Evolutionary conservation across 73 alveolate genomes (phyloP).

Genomic region (Effrenium voratum): DNA sequence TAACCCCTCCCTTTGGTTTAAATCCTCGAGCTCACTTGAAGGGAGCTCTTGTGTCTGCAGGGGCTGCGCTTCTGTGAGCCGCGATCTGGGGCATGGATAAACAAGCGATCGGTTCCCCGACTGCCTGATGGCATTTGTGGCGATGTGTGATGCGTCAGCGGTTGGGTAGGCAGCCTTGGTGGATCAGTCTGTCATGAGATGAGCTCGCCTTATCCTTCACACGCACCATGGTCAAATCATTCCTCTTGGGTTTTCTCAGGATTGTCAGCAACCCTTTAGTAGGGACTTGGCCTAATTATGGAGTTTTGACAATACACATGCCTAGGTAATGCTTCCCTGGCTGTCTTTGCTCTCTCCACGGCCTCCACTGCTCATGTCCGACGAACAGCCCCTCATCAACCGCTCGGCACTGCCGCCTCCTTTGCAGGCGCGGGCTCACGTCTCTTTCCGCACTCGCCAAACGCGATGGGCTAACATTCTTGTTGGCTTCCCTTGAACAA

Average conservation of each 20-base stretch:
- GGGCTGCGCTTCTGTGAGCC: no score
- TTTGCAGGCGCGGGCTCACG: background rate
- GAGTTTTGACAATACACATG: background rate
- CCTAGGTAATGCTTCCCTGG: slow-evolving; percentile 20
- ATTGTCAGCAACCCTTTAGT: background rate
- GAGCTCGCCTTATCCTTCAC: background rate
- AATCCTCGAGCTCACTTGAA: no score
- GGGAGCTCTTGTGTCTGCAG: no score
- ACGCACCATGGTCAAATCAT: background rate
- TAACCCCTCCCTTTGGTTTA: no score
- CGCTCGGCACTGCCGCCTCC: background rate
- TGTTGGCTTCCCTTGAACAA: background rate
- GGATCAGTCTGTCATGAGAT: background rate
- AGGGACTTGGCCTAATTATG: background rate
- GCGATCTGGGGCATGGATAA: no score
- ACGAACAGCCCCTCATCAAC: background rate
- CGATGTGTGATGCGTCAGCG: background rate
- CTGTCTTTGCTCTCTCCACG: background rate
- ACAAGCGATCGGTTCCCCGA: no score
- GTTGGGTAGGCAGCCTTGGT: background rate
- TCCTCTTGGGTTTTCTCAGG: background rate
- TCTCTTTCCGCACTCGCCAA: background rate
- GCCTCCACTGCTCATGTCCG: background rate
- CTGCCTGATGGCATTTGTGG: no score
- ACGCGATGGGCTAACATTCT: background rate